phyloP scores from a whole-genome alignment of 805 yeast genomes.

The Monosporozyma unispora region DNA sequence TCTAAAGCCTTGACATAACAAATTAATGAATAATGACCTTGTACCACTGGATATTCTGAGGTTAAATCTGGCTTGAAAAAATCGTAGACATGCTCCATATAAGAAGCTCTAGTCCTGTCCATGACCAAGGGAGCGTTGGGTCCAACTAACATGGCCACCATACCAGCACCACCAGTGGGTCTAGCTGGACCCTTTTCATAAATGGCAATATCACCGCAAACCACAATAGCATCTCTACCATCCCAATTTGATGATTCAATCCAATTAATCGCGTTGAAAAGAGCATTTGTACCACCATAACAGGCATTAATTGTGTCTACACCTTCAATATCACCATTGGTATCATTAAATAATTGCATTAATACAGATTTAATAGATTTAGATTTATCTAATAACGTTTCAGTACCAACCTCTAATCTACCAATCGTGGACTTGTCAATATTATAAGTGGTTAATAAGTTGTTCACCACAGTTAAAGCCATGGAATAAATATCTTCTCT shows the following conservation, averaged over 20 bases:
- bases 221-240: conserved; percentile 95
- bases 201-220: conserved; percentile 95
- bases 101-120: conserved; percentile 82
- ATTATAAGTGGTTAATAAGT: conserved; percentile 68
- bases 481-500: conserved; percentile 95
- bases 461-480: conserved; percentile 78
- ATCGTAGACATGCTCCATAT: conserved; percentile 95
- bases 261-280: conserved; percentile 93
- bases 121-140: conserved; percentile 96
- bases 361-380: conserved; percentile 92
- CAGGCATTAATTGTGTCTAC: conserved; percentile 94
- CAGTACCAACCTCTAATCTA: conserved; percentile 96
- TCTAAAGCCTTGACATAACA: conserved; percentile 94
- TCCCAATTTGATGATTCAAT: conserved; percentile 94
- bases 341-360: conserved; percentile 76
- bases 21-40: conserved; percentile 88
- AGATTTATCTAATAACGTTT: conserved; percentile 91
- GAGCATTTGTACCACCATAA: conserved; percentile 96
- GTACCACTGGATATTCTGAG: conserved; percentile 93
- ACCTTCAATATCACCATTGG: conserved; percentile 86
- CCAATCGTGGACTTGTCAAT: conserved; percentile 79
- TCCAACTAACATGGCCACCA: conserved; percentile 89
- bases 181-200: conserved; percentile 96
- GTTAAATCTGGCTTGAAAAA: conserved; percentile 97
- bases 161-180: conserved; percentile 99